Percentiles rank a stretch among this genome's conserved stretches.
Evolutionary conservation across 441 rosid genomes (phyloP).

Genomic region (Francoa sonchifolia): DNA sequence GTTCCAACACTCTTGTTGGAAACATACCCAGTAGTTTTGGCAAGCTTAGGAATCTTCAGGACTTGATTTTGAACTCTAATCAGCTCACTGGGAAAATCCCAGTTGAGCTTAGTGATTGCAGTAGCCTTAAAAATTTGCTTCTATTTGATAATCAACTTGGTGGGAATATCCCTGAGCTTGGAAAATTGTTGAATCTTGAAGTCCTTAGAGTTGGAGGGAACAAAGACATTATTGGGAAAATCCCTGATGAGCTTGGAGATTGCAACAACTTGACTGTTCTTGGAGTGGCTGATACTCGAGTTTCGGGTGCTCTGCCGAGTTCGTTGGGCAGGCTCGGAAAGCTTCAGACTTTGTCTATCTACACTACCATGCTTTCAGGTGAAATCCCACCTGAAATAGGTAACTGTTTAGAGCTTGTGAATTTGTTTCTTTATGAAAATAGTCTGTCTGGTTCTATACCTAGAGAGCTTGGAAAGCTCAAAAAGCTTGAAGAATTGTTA

Average conservation of each 20-base stretch:
- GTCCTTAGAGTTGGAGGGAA: conserved; percentile 82
- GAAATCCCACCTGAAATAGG: conserved; percentile 76
- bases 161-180: conserved; percentile 72
- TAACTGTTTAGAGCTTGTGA: conserved; percentile 75
- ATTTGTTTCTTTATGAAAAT: conserved; percentile 70
- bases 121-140: conserved; percentile 32
- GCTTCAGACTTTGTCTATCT: conserved; percentile 60
- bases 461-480: conserved; percentile 52
- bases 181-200: conserved; percentile 45
- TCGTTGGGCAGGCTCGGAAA: conserved; percentile 62
- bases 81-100: conserved; percentile 80
- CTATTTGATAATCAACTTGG: conserved; percentile 56
- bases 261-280: conserved; percentile 62
- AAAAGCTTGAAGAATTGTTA: conserved; percentile 54
- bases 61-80: conserved; percentile 65
- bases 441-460: conserved; percentile 80
- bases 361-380: conserved; percentile 76
- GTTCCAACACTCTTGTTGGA: conserved; percentile 51
- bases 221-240: conserved; percentile 52
- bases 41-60: conserved; percentile 36
- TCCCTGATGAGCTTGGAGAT: conserved; percentile 71
- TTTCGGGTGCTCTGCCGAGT: conserved; percentile 61
- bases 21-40: conserved; percentile 41
- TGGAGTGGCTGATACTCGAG: conserved; percentile 70
- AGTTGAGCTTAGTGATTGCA: conserved; percentile 40